Conservation (phyloP, 495 filamentous ascomycete genomes). For the Pyrenula aspistea region DNA sequence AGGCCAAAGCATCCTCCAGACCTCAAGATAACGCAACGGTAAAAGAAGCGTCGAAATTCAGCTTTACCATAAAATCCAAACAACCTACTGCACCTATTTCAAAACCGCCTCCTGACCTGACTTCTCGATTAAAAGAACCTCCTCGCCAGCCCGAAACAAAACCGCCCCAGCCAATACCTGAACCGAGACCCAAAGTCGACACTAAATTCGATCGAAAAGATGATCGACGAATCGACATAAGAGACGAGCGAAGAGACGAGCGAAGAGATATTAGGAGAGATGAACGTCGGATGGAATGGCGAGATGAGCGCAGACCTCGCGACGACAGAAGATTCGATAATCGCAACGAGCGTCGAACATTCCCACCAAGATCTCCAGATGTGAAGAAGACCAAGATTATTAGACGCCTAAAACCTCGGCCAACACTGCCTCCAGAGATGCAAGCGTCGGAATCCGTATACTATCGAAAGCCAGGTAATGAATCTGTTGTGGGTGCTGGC, state of each 20-base stretch:
- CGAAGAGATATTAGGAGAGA: constrained; percentile 21
- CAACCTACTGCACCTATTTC: constrained; percentile 39
- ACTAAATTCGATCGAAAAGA: constrained; percentile 10
- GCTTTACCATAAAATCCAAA: constrained; percentile 79
- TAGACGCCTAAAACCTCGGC: constrained; percentile 59
- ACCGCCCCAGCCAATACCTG: constrained; percentile 10
- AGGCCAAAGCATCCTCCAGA: constrained; percentile 33
- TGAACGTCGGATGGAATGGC: constrained; percentile 22
- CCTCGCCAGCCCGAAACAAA: constrained; percentile 5
- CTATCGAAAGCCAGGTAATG: constrained; percentile 84
- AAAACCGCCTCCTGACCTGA: constrained; percentile 57
- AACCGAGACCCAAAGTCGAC: background rate
- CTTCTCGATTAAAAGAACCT: constrained; percentile 55
- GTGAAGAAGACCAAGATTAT: constrained; percentile 57
- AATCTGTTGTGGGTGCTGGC: constrained; percentile 85
- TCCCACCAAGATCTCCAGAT: constrained; percentile 20
- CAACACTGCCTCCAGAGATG: constrained; percentile 57
- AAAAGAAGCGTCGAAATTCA: constrained; percentile 61
- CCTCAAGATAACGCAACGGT: constrained; percentile 37
- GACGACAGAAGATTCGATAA: constrained; percentile 14
- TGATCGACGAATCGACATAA: constrained; percentile 24
- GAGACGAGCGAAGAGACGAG: constrained; percentile 24
- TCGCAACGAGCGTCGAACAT: background rate
- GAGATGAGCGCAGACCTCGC: constrained; percentile 30
- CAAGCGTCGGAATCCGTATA: constrained; percentile 74